phyloP scores from a whole-genome alignment of 495 filamentous ascomycete species.

The Cercophora newfieldiana region DNA sequence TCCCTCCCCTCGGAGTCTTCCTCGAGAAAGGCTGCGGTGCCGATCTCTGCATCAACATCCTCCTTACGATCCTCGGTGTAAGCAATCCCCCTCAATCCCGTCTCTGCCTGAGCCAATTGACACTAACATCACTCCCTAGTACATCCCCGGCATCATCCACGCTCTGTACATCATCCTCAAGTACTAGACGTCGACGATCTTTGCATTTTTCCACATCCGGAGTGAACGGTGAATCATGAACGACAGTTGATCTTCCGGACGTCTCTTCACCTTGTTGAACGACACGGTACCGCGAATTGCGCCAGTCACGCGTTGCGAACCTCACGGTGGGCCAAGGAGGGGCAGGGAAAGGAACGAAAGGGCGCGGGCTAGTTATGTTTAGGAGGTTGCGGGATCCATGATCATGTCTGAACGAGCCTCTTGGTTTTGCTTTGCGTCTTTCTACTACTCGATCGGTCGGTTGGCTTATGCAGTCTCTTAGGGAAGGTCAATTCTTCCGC shows the following conservation, averaged over 20 bases:
- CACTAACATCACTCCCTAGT: slow-evolving; percentile 18
- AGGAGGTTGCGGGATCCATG: neutral
- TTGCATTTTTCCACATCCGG: neutral
- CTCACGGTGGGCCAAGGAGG: no score
- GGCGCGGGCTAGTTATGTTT: neutral
- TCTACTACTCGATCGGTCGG: neutral
- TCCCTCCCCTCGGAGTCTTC: slow-evolving; percentile 88
- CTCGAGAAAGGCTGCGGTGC: slow-evolving; percentile 84
- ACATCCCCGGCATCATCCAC: slow-evolving; percentile 65
- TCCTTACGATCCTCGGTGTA: slow-evolving; percentile 79
- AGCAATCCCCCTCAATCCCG: slow-evolving; percentile 33
- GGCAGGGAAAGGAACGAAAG: neutral
- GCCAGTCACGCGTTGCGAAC: neutral
- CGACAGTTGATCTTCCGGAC: no score
- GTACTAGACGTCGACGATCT: slow-evolving; percentile 35
- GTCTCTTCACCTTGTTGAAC: no score
- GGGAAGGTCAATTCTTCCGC: neutral
- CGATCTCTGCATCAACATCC: slow-evolving; percentile 90
- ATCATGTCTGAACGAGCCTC: neutral
- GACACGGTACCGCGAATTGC: no score
- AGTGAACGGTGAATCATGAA: neutral
- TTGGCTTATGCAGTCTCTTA: neutral
- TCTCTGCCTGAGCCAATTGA: neutral
- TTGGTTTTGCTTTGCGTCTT: neutral
- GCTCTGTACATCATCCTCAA: slow-evolving; percentile 58